Base-by-base conservation (phyloP, 2,329 filamentous ascomycete genomes). In the Epichloe uncinata region DNA sequence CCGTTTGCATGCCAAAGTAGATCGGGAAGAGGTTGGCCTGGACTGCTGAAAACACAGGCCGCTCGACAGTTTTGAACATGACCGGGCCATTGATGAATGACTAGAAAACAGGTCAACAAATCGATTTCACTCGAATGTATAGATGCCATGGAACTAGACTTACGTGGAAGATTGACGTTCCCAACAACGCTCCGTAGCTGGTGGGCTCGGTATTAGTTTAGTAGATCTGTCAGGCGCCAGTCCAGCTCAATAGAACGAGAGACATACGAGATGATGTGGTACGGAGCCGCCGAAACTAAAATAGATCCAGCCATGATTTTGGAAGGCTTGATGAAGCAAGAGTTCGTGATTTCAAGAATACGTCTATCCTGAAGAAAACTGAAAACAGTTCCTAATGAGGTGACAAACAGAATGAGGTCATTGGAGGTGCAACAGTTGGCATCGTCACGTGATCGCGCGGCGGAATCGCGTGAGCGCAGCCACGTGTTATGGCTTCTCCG, bases 181-280 rank as follows among this genome's bases (percentile, higher is more conserved):
- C 93, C 13, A 97, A 73, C 46, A 97, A 78, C 18, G 87, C 90
- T 57, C 88, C 89, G 69, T 94, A 95, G 63, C 87, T 93, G 57
- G 44, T 15, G 48, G 45, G n/a, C 18, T 18, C 16, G 4, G 36
- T 49, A 53, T 63, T 54, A 63, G 59, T 52, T 42, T 48, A 15
- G 20, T 46, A 15, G 20, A 47, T 20, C 7, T 45, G 42, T 30
- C 13, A 20, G 42, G 18, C 13, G 41, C 43, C n/a, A n/a, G 46
- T 46, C 33, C n/a, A 30, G 13, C 13, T 46, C 5, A 40, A 15
- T 9, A 16, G 11, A 11, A 13, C 12, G 15, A 5, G 33, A n/a
- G 11, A 63, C 69, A 56, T 73, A 87, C 82, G 81, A 80, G 54
- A 90, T 70, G 53, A 91, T 77, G 65, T 91, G 87, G 67, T 88